Base-by-base conservation (phyloP, 1,284 basidiomycete species). In the Irpex sp. region DNA sequence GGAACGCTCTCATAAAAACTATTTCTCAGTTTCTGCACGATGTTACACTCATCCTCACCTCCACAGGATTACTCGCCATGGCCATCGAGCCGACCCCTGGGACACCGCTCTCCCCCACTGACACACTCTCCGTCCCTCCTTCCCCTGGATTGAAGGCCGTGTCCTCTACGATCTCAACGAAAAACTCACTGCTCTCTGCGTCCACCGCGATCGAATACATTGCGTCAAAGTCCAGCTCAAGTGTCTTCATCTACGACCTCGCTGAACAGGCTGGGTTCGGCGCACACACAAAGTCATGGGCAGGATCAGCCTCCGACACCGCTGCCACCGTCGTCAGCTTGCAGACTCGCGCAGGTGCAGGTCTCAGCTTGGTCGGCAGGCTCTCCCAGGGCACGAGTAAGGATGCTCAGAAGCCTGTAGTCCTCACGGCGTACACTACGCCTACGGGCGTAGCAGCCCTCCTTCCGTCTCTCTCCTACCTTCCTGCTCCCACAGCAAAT, bases 331-430 rank as follows among this genome's bases (percentile, higher is more conserved):
- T 92, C 7, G 80, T 91, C 64, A 78, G 84, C 61, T 79, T 96
- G 61, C 94, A 97, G 78, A 94, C 92, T n/a, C 83, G 95, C 63
- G 83, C 89, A 15, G 95, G 95, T 57, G 94, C 95, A 19, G 95
- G 95, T 15, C 78, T 94, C 62, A 86, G 86, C 70, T 80, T 97
- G 65, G 86, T 93, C 48, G 95, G 95, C 15, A 85, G 93, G 65
- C 79, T 95, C 59, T 90, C 88, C 7, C 87, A 93, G 67, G 86
- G 88, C 21, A 85, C 89, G n/a, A 91, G 89, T 73, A 82, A 82
- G 68, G 87, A 89, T 66, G 79, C 82, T 8, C 76, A 78, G 40
- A 82, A 77, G 59, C 83, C 84, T 38, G 79, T 85, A 34, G 76
- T 90, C 57, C 77, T 93, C 62, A 91, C 91, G 0, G 88, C 89